phyloP scores from a whole-genome alignment of 768 basidiomycete genomes.

The Austroboletus festivus region DNA sequence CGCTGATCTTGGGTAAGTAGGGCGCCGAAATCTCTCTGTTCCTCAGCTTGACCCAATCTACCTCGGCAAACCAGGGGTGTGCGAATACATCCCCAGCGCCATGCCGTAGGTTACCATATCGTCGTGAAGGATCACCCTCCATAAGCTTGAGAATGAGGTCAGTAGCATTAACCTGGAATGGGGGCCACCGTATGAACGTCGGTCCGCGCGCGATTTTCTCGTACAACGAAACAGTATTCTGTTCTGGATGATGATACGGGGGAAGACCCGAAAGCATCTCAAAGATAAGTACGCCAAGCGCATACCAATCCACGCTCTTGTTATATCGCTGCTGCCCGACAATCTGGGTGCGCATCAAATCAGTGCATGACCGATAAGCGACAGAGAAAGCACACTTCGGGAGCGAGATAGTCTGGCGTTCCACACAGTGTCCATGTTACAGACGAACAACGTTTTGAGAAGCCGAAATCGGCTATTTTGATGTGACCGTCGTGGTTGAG shows the following conservation, averaged over 20 bases:
- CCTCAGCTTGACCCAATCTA: constrained; percentile 82
- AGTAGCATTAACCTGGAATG: constrained; percentile 70
- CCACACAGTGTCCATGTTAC: constrained; percentile 96
- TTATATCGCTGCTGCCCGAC: constrained; percentile 85
- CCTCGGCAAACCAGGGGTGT: constrained; percentile 93
- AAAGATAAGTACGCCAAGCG: constrained; percentile 92
- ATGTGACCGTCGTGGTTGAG: constrained; percentile 94
- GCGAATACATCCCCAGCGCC: constrained; percentile 90
- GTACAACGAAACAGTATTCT: constrained; percentile 83
- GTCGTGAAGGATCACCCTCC: constrained; percentile 82
- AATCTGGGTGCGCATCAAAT: constrained; percentile 43
- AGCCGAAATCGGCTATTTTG: constrained; percentile 96
- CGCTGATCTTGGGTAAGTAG: constrained; percentile 86
- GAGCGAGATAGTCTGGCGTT: constrained; percentile 95
- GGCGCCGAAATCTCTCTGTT: constrained; percentile 90
- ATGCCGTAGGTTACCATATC: constrained; percentile 85
- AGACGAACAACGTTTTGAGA: constrained; percentile 84
- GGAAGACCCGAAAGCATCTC: constrained; percentile 97
- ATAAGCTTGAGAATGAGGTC: constrained; percentile 90
- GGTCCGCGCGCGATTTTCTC: constrained; percentile 86
- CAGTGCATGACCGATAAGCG: constrained; percentile 11
- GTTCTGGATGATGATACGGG: constrained; percentile 88
- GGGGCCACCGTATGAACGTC: constrained; percentile 73
- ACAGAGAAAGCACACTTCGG: constrained; percentile 58
- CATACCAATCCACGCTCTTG: constrained; percentile 98